Conservation (phyloP, 495 filamentous ascomycete species). For the Letharia lupina region DNA sequence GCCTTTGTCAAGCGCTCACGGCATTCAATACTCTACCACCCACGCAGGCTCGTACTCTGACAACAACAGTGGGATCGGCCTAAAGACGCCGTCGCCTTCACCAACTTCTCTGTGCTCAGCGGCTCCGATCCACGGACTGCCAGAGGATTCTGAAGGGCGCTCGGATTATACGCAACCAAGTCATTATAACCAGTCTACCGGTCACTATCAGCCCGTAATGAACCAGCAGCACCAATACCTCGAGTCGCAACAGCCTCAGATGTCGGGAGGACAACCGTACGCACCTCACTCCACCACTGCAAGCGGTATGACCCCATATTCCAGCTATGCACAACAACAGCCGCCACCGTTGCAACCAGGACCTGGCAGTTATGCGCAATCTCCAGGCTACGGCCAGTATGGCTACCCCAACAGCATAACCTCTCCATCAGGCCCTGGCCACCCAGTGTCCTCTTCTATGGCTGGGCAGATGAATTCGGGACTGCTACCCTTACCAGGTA, state of each 20-base stretch:
- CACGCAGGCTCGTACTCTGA: constrained; percentile 26
- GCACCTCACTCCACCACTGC: constrained; percentile 75
- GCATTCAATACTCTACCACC: constrained; percentile 36
- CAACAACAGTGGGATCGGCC: constrained; percentile 20
- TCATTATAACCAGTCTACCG: constrained; percentile 12
- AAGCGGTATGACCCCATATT: constrained; percentile 58
- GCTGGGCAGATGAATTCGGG: constrained; percentile 43
- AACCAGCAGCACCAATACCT: constrained; percentile 76
- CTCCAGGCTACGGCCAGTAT: constrained; percentile 62
- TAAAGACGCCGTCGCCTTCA: constrained; percentile 38
- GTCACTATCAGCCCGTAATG: constrained; percentile 42
- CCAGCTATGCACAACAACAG: constrained; percentile 59
- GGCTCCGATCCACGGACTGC: constrained; percentile 18
- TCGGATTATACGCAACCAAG: constrained; percentile 19
- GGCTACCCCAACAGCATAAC: constrained; percentile 65
- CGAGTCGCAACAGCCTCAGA: constrained; percentile 71
- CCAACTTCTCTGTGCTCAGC: constrained; percentile 31
- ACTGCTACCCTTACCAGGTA: constrained; percentile 62
- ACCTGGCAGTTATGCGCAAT: constrained; percentile 56
- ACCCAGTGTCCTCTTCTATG: constrained; percentile 63
- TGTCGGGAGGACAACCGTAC: constrained; percentile 75
- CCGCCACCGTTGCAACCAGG: constrained; percentile 78
- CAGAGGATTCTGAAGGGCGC: constrained; percentile 21
- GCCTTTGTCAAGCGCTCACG: constrained; percentile 45
- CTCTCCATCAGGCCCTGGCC: constrained; percentile 61